Conservation (phyloP, 805 yeast genomes). For the Candida easanensis region DNA sequence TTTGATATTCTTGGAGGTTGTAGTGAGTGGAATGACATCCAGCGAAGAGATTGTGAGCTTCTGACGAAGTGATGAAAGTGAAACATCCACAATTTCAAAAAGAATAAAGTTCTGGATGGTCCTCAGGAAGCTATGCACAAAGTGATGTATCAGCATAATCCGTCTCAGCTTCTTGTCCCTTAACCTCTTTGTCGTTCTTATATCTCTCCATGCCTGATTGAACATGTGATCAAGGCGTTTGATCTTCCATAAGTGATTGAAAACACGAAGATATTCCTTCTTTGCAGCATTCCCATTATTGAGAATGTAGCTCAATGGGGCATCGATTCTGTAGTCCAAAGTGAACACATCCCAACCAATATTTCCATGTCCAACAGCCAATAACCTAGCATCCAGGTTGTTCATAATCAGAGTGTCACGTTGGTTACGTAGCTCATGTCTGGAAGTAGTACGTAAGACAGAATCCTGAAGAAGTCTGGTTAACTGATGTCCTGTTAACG, state of each 20-base stretch:
- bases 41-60: constrained; percentile 16
- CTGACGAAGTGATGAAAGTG: constrained; percentile 1
- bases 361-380: constrained; percentile 69
- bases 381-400: constrained; percentile 77
- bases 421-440: constrained; percentile 32
- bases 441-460: constrained; percentile 50
- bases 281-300: constrained; percentile 41
- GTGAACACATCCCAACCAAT: constrained; percentile 94
- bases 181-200: constrained; percentile 23
- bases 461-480: constrained; percentile 66
- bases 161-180: constrained; percentile 5
- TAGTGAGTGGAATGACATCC: constrained; percentile 18
- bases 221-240: constrained; percentile 58
- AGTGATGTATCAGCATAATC: constrained; percentile 31
- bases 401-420: constrained; percentile 37
- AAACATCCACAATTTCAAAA: constrained; percentile 29
- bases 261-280: constrained; percentile 70
- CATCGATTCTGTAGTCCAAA: constrained; percentile 61
- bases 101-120: constrained; percentile 32
- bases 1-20: constrained; percentile 25
- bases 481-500: constrained; percentile 62
- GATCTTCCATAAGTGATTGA: constrained; percentile 82
- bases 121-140: constrained; percentile 31
- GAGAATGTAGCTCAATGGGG: constrained; percentile 56
- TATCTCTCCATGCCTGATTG: constrained; percentile 43